Percentiles rank a stretch among this genome's conserved stretches.
These are phyloP conservation scores for Pyrrhoderma lamaoense DNA, from an alignment of 1,284 basidiomycete species.

Conservation along the genomic window DNA sequence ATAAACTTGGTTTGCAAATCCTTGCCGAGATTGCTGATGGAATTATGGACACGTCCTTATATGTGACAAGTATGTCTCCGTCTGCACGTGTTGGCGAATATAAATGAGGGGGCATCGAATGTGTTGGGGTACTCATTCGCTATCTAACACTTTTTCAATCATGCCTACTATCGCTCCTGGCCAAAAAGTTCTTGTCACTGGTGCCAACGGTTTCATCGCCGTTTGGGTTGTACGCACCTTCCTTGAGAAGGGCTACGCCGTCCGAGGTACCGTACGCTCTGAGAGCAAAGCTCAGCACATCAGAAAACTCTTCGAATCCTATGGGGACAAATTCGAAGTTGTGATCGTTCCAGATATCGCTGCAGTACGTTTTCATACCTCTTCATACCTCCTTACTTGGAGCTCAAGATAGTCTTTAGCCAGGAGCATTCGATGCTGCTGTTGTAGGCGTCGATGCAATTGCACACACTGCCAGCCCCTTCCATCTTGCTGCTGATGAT, in stretches of 20 bases:
- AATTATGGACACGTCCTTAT: too few relatives aligned
- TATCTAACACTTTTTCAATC: slow-evolving; percentile 15
- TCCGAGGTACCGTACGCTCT: slow-evolving; percentile 52
- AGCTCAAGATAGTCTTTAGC: background rate
- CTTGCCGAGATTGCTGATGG: too few relatives aligned
- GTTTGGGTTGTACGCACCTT: slow-evolving; percentile 33
- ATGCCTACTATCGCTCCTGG: slow-evolving; percentile 36
- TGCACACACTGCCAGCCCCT: slow-evolving; percentile 49
- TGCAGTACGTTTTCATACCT: background rate
- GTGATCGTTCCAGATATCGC: slow-evolving; percentile 17
- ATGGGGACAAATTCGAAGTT: slow-evolving; percentile 14
- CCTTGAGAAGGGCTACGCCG: slow-evolving; percentile 38
- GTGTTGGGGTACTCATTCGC: too few relatives aligned
- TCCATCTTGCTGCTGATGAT: slow-evolving; percentile 30
- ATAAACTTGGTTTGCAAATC: too few relatives aligned
- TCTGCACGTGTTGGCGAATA: too few relatives aligned
- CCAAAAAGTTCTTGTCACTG: slow-evolving; percentile 35
- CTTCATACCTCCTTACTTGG: background rate
- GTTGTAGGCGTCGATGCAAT: slow-evolving; percentile 61
- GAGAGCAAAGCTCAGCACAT: slow-evolving; percentile 42
- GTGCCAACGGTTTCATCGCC: slow-evolving; percentile 38
- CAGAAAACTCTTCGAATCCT: slow-evolving; percentile 27
- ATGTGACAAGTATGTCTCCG: too few relatives aligned
- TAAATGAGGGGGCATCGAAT: too few relatives aligned
- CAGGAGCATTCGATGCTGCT: slow-evolving; percentile 62